Percentiles rank a stretch among this genome's conserved stretches.
Conservation (phyloP, 257 asterid species). For the Sherardia arvensis region DNA sequence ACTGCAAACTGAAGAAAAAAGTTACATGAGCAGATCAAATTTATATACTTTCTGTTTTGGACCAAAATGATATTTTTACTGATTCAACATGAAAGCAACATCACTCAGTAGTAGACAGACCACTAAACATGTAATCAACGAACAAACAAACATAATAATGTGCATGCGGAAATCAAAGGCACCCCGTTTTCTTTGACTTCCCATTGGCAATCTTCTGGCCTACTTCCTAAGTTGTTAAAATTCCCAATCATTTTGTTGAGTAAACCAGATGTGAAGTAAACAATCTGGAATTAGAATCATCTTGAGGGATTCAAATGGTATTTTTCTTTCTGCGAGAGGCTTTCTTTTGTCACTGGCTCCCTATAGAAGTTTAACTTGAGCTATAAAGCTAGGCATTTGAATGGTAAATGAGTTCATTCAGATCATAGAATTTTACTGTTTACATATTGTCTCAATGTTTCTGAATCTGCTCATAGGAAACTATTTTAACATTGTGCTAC, state of each 20-base stretch:
- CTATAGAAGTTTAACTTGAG: background rate
- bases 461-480: background rate
- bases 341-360: background rate
- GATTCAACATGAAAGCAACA: background rate
- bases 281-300: background rate
- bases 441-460: background rate
- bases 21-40: slow-evolving; percentile 16
- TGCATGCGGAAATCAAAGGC: background rate
- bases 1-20: slow-evolving; percentile 45
- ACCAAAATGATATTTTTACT: background rate
- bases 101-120: background rate
- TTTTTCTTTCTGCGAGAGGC: background rate
- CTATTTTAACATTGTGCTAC: too few species aligned
- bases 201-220: background rate
- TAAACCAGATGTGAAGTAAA: too few species aligned
- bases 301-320: background rate
- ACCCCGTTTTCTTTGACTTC: background rate
- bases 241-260: too few species aligned
- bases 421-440: background rate
- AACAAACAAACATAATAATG: background rate
- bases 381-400: too few species aligned
- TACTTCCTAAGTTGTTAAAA: too few species aligned
- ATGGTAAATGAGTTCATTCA: too few species aligned
- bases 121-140: background rate
- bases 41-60: background rate